Conservation (phyloP, 805 yeast species). For the Candida boleticola region DNA sequence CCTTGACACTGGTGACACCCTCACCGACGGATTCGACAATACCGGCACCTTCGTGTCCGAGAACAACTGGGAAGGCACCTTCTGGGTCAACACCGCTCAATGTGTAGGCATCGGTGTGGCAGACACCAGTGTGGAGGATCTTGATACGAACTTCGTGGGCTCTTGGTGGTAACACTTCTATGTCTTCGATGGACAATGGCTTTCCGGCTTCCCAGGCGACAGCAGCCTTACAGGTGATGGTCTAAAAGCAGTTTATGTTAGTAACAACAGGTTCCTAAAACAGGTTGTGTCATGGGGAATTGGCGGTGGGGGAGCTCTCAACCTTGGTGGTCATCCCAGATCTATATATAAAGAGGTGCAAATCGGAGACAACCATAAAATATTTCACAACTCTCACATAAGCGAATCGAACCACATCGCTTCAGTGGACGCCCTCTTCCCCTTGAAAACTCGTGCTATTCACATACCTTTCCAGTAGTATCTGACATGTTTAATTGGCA, state of each 20-base stretch:
- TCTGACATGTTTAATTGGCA: constrained; percentile 4
- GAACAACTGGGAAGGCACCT: constrained; percentile 88
- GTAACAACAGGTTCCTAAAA: no score
- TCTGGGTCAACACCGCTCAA: constrained; percentile 94
- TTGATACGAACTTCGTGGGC: constrained; percentile 97
- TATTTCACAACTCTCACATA: no score
- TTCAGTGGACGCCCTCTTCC: no score
- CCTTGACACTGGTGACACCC: constrained; percentile 85
- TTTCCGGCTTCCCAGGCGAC: constrained; percentile 96
- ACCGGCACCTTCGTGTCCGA: constrained; percentile 99
- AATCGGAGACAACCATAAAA: no score
- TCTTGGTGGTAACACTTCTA: constrained; percentile 90
- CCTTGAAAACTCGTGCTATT: no score
- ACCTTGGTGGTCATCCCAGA: not conserved
- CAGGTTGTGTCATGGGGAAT: not conserved
- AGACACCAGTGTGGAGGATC: constrained; percentile 85
- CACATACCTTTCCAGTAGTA: constrained; percentile 6
- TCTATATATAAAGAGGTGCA: no score
- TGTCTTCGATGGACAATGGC: constrained; percentile 77
- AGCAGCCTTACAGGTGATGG: constrained; percentile 90
- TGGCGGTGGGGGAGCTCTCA: not conserved
- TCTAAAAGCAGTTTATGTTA: constrained; percentile 21
- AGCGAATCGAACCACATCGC: no score
- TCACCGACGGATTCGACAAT: constrained; percentile 93
- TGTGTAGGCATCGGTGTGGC: constrained; percentile 98